These are phyloP conservation scores for Mycena belliarum DNA, from an alignment of 768 basidiomycete genomes.

Conservation along the genomic window DNA sequence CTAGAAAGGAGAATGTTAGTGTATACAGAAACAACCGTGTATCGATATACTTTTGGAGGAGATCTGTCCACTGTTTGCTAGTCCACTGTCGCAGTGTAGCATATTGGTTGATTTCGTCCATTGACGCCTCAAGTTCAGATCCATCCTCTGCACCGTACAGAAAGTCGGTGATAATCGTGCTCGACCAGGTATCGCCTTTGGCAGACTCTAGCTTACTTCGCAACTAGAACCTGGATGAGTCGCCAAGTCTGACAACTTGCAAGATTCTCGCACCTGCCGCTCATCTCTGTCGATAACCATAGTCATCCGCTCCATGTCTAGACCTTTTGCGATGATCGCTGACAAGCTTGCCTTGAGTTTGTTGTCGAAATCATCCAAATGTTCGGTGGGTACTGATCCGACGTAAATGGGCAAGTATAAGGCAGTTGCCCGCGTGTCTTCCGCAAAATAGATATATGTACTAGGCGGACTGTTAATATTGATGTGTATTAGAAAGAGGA, in stretches of 20 bases:
- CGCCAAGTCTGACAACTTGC: background rate
- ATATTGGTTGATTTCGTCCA: conserved; percentile 82
- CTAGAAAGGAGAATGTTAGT: conserved; percentile 40
- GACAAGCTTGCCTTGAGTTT: conserved; percentile 69
- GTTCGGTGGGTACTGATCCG: conserved; percentile 80
- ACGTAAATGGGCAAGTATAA: conserved; percentile 77
- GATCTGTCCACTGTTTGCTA: conserved; percentile 69
- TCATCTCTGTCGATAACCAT: conserved; percentile 87
- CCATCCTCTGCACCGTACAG: conserved; percentile 85
- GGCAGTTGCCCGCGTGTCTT: conserved; percentile 71
- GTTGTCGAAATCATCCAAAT: conserved; percentile 70
- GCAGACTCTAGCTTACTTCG: conserved; percentile 82
- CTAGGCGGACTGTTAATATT: conserved; percentile 36
- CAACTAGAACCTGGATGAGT: conserved; percentile 46
- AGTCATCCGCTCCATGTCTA: conserved; percentile 89
- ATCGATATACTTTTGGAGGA: conserved; percentile 67
- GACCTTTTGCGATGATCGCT: conserved; percentile 68
- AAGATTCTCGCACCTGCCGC: conserved; percentile 60
- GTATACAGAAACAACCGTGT: background rate
- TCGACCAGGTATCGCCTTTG: conserved; percentile 79
- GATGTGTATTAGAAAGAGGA: background rate
- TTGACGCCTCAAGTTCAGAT: conserved; percentile 66
- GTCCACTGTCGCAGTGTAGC: conserved; percentile 69
- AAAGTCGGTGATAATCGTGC: conserved; percentile 78
- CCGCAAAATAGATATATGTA: conserved; percentile 83